These are phyloP conservation scores for Trichoderma atroviride DNA, from an alignment of 2,329 filamentous ascomycete species.

Conservation along the genomic window DNA sequence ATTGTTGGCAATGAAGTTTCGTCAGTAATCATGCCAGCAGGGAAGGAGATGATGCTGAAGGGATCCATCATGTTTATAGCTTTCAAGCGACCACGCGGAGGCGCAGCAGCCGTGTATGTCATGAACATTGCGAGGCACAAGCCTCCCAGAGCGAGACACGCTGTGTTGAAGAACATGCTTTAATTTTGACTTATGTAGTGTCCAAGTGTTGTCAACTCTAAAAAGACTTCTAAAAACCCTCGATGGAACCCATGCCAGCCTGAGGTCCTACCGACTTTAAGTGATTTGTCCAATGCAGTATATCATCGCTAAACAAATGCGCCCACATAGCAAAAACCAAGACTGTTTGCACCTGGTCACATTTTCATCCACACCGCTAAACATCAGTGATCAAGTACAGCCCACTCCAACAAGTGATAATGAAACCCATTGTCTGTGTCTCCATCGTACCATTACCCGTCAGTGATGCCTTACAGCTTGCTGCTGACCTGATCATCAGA, in stretches of 20 bases:
- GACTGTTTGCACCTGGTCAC: background rate
- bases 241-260: background rate
- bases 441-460: background rate
- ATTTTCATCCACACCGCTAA: background rate
- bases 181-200: background rate
- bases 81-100: background rate
- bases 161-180: background rate
- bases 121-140: background rate
- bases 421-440: background rate
- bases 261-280: background rate
- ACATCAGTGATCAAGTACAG: background rate
- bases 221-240: background rate
- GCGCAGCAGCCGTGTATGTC: background rate
- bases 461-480: constrained; percentile 15
- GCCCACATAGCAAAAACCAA: background rate
- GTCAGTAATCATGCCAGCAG: background rate
- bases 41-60: background rate
- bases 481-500: constrained; percentile 39
- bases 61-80: background rate
- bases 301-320: constrained; percentile 17
- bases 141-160: background rate
- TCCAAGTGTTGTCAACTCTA: constrained; percentile 13
- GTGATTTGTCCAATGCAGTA: background rate
- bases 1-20: background rate
- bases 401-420: too few species aligned